Evolutionary conservation across 202 grass and related monocot genomes (phyloP).

Genomic region (Saccharum hybrid): DNA sequence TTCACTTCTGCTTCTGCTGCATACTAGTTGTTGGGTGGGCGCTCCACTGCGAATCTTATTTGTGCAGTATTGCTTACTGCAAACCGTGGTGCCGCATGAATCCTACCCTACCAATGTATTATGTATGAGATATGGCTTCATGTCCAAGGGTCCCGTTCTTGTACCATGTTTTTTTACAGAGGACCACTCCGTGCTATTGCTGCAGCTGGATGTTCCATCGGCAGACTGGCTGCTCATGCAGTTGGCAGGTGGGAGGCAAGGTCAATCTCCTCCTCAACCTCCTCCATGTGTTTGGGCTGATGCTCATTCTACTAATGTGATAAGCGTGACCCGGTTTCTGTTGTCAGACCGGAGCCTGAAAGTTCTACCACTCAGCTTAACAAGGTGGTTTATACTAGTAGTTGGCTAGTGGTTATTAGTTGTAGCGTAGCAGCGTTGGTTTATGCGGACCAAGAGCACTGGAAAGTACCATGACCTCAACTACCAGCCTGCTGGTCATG

Average conservation of each 20-base stretch:
- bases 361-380: neutral
- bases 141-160: neutral
- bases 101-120: neutral
- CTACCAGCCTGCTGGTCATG: neutral
- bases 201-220: neutral
- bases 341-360: neutral
- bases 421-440: neutral
- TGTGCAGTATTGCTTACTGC: neutral
- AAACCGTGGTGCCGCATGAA: neutral
- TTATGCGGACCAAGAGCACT: neutral
- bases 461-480: neutral
- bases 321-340: neutral
- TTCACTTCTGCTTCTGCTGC: neutral
- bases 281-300: neutral
- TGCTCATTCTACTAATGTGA: conserved; percentile 5
- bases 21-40: neutral
- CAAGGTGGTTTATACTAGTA: neutral
- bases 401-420: neutral
- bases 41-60: neutral
- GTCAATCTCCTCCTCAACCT: neutral
- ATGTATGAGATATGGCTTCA: neutral
- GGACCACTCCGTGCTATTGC: neutral
- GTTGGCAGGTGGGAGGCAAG: neutral
- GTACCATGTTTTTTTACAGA: neutral
- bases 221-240: neutral